A percentile compares a stretch with the other conserved stretches of the same genome.
phyloP scores from a whole-genome alignment of 1,284 basidiomycete genomes.

The Tetrapyrgos nigripes region DNA sequence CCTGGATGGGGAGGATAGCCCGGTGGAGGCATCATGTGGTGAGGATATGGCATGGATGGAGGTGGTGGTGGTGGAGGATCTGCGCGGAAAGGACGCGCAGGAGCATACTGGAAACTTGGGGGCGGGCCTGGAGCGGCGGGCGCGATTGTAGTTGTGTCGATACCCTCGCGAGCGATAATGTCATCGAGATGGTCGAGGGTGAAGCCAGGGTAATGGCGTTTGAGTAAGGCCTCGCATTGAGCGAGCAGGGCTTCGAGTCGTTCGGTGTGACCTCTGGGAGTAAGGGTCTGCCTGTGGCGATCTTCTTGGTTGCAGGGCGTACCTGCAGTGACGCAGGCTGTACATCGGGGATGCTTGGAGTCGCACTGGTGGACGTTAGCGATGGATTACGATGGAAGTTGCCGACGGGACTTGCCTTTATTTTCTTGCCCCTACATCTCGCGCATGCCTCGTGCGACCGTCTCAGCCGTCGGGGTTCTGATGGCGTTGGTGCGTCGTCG shows the following conservation, averaged over 20 bases:
- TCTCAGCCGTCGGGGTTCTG: constrained; percentile 78
- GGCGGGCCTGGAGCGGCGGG: constrained; percentile 30
- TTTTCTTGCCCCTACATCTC: constrained; percentile 90
- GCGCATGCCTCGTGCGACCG: constrained; percentile 89
- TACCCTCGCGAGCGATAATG: constrained; percentile 65
- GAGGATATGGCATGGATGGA: constrained; percentile 42
- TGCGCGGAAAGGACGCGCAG: constrained; percentile 29
- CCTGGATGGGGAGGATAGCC: constrained; percentile 50
- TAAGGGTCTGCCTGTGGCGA: constrained; percentile 81
- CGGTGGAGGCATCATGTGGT: constrained; percentile 39
- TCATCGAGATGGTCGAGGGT: constrained; percentile 70
- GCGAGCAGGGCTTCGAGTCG: constrained; percentile 77
- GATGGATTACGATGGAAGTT: constrained; percentile 63
- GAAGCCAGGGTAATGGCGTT: constrained; percentile 71
- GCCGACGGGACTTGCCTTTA: constrained; percentile 86
- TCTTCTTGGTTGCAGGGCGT: constrained; percentile 84
- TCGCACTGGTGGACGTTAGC: constrained; percentile 66
- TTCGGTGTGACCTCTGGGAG: constrained; percentile 80
- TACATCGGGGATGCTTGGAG: constrained; percentile 84
- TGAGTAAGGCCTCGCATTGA: constrained; percentile 77
- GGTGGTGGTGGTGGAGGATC: constrained; percentile 37
- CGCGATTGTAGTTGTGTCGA: constrained; percentile 53
- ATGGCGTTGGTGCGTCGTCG: constrained; percentile 56
- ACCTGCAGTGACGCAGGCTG: constrained; percentile 79
- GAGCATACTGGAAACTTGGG: constrained; percentile 40